These are phyloP conservation scores for Podospora appendiculata DNA, from an alignment of 495 filamentous ascomycete species.

Conservation along the genomic window DNA sequence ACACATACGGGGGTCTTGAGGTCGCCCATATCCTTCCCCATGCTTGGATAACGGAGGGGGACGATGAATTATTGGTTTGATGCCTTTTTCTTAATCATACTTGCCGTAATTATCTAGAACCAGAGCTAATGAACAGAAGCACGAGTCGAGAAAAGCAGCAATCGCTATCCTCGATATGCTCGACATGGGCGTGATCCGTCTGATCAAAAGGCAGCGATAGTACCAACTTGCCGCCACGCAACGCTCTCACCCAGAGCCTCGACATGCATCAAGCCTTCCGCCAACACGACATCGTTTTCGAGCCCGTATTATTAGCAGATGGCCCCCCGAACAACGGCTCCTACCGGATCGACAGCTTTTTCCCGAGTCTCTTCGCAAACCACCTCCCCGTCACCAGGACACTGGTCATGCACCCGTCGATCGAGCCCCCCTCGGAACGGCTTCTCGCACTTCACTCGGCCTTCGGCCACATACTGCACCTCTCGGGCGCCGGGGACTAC, in stretches of 20 bases:
- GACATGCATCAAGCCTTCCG: conserved; percentile 7
- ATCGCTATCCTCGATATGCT: conserved; percentile 13
- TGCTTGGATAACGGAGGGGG: conserved; percentile 2
- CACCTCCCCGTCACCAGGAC: not conserved
- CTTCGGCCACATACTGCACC: conserved; percentile 23
- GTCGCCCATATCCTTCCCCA: conserved; percentile 12
- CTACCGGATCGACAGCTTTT: conserved; percentile 13
- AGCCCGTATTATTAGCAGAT: conserved; percentile 1
- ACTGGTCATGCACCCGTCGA: conserved; percentile 2
- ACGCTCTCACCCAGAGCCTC: conserved; percentile 8
- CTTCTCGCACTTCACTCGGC: conserved; percentile 21
- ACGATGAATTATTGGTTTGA: conserved; percentile 9
- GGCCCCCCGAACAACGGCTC: conserved; percentile 8
- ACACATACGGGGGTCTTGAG: not conserved
- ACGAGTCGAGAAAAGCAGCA: conserved; percentile 10
- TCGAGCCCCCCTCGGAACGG: conserved; percentile 19
- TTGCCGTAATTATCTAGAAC: not conserved
- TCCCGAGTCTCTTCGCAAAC: not conserved
- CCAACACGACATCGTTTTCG: conserved; percentile 6
- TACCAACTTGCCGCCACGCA: conserved; percentile 7
- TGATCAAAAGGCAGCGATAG: conserved; percentile 10
- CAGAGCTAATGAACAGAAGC: not conserved
- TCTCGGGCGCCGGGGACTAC: conserved; percentile 19
- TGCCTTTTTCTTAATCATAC: not conserved
- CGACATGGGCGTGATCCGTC: conserved; percentile 8